Percentiles rank a stretch among this genome's conserved stretches.
Evolutionary conservation across 495 filamentous ascomycete species (phyloP).

Genomic region (Penicillium canescens): DNA sequence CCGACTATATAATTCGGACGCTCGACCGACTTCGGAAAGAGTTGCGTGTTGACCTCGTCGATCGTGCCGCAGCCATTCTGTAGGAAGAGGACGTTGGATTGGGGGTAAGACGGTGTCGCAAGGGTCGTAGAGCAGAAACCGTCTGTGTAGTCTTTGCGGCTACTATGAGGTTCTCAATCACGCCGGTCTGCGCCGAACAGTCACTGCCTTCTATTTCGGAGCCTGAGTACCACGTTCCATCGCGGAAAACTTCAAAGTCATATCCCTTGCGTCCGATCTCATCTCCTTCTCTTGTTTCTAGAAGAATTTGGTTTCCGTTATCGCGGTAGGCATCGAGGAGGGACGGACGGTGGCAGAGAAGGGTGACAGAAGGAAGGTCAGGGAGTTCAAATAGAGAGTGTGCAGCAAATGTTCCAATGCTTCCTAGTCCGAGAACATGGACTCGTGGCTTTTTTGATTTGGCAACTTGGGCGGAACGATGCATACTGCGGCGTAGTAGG

Average conservation of each 20-base stretch:
- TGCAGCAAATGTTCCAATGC: conserved; percentile 50
- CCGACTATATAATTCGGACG: conserved; percentile 71
- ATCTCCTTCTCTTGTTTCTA: conserved; percentile 7
- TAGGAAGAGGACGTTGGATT: conserved; percentile 69
- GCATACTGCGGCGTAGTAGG: not conserved
- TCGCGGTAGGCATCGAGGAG: conserved; percentile 14
- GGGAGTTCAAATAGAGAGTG: conserved; percentile 45
- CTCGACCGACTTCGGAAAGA: conserved; percentile 57
- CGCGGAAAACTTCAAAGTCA: conserved; percentile 5
- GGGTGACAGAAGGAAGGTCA: conserved; percentile 45
- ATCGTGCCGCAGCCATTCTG: conserved; percentile 73
- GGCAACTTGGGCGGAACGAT: not conserved
- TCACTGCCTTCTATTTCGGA: conserved; percentile 18
- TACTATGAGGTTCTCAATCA: conserved; percentile 68
- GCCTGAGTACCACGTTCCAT: conserved; percentile 1
- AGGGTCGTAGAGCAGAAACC: conserved; percentile 47
- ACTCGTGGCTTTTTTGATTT: conserved; percentile 17
- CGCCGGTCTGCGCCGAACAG: not conserved
- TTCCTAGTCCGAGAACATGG: conserved; percentile 50
- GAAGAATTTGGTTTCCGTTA: conserved; percentile 2
- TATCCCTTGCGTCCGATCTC: not conserved
- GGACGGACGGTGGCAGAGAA: conserved; percentile 39
- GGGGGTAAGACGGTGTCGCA: conserved; percentile 57
- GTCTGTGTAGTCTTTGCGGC: conserved; percentile 56
- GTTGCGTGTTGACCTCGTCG: conserved; percentile 57